Evolutionary conservation across 768 basidiomycete species (phyloP), one percentile per base, ranked within the genome.

Genomic region (Suillus variegatus): DNA sequence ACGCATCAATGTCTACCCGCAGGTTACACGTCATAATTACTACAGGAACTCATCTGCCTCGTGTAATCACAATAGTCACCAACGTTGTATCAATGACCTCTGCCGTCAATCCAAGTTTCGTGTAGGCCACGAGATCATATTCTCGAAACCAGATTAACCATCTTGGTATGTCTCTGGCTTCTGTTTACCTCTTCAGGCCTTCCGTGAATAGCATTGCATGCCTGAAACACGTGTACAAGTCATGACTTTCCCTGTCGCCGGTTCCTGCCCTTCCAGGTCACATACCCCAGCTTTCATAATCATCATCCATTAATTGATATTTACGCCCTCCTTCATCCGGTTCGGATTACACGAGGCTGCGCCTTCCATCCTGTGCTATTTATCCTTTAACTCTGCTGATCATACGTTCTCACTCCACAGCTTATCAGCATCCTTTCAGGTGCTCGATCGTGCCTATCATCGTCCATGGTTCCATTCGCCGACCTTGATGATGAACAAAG

Each of bases 401-500:
- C 62, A 28, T 32, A 55, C 61, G 41, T 51, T 38, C 56, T 52
- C 46, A 22, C 5, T 54, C 51, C 56, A 32, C 66, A 66, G 35
- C 62, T 56, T 35, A n/a, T 38, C 47, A 57, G 64, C 52, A 28
- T 28, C 57, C n/a, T 46, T 22, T 32, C 40, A 36, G 60, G 43
- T 32, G 56, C 64, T 66, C 62, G 62, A 63, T 56, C 40, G 36
- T 52, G 58, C 67, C 72, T 41, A 32, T 64, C 64, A 73, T 70
- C 67, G n/a, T 57, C 61, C 62, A 77, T 76, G 75, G 64, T 71
- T 46, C 69, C 70, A 43, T 62, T 62, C 18, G 67, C 35, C 65
- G 73, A 76, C 68, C 68, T 74, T 36, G 68, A 73, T 67, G 76
- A 71, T 61, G 75, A 73, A 63, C 69, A 72, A 65, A 70, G 75